These are phyloP conservation scores for Spinellus fusiger DNA, from an alignment of 192 early-diverging fungal genomes.

Conservation along the genomic window DNA sequence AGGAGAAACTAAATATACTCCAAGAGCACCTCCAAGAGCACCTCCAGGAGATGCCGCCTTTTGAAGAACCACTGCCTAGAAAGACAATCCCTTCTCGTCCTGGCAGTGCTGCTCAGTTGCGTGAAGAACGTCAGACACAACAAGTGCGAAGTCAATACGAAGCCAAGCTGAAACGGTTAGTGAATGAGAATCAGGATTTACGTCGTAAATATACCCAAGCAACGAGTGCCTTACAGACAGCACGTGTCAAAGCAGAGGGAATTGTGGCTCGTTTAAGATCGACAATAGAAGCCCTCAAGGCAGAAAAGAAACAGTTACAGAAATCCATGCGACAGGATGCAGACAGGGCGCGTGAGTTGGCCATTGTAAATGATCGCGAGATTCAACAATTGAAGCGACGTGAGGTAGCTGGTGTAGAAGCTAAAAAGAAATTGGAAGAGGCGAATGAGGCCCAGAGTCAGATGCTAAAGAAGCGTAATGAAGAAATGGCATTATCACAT, in stretches of 20 bases:
- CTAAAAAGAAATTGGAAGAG: constrained; percentile 41
- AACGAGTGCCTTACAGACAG: constrained; percentile 30
- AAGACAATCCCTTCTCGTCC: background rate
- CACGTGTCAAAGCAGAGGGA: constrained; percentile 45
- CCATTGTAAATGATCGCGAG: constrained; percentile 43
- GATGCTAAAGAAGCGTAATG: constrained; percentile 44
- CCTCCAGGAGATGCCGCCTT: constrained; percentile 45
- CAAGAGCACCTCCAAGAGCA: constrained; percentile 44
- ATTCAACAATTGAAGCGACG: constrained; percentile 47
- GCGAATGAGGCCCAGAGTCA: constrained; percentile 39
- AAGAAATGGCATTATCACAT: constrained; percentile 31
- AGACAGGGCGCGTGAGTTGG: constrained; percentile 47
- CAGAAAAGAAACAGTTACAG: constrained; percentile 64
- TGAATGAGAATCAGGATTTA: constrained; percentile 43
- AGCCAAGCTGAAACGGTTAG: constrained; percentile 47
- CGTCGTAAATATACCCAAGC: constrained; percentile 45
- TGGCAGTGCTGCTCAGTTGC: background rate
- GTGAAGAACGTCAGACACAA: constrained; percentile 17
- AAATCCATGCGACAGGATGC: constrained; percentile 60
- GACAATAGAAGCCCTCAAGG: constrained; percentile 59
- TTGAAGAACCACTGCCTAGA: constrained; percentile 23
- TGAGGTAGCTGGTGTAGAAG: constrained; percentile 38
- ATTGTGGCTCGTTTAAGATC: constrained; percentile 49
- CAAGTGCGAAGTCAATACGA: constrained; percentile 44
- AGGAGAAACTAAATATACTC: constrained; percentile 57